A percentile compares a stretch with the other conserved stretches of the same genome.
phyloP scores from a whole-genome alignment of 768 basidiomycete species.

The Rhodotorula paludigena region DNA sequence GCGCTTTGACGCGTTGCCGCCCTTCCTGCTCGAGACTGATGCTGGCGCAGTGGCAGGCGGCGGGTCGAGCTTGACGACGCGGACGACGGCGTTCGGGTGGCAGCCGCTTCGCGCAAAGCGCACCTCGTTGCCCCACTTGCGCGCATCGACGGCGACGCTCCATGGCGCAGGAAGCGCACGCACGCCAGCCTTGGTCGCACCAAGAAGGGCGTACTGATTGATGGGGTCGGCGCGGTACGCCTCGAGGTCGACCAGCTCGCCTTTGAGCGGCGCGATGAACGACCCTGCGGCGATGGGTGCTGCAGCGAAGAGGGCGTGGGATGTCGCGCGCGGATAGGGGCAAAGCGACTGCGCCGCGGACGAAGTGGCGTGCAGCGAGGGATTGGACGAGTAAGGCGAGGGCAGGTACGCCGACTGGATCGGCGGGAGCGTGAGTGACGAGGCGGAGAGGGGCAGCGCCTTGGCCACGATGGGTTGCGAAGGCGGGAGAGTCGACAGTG shows the following conservation, averaged over 20 bases:
- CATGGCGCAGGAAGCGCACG: conserved; percentile 68
- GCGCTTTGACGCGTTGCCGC: conserved; percentile 10
- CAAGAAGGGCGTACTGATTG: conserved; percentile 70
- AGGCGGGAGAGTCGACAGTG: conserved; percentile 23
- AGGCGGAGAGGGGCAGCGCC: conserved; percentile 33
- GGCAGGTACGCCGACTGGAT: conserved; percentile 36
- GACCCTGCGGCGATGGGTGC: conserved; percentile 55
- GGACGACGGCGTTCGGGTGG: conserved; percentile 62
- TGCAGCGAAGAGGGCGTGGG: conserved; percentile 63
- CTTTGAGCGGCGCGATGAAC: conserved; percentile 62
- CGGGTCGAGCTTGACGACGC: conserved; percentile 48
- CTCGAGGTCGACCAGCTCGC: conserved; percentile 62
- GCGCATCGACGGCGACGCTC: conserved; percentile 74
- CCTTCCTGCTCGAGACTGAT: not conserved
- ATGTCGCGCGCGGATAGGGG: conserved; percentile 41
- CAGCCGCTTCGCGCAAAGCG: conserved; percentile 65
- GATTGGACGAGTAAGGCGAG: conserved; percentile 28
- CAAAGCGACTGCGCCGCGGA: conserved; percentile 33
- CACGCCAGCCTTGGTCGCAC: conserved; percentile 77
- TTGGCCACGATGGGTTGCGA: conserved; percentile 29
- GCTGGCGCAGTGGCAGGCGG: conserved; percentile 4
- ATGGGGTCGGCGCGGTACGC: conserved; percentile 71
- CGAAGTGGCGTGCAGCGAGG: conserved; percentile 28
- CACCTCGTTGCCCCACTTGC: conserved; percentile 62
- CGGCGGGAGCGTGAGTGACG: conserved; percentile 29